phyloP scores from a whole-genome alignment of 805 yeast genomes.

The Yarrowia hollandica region DNA sequence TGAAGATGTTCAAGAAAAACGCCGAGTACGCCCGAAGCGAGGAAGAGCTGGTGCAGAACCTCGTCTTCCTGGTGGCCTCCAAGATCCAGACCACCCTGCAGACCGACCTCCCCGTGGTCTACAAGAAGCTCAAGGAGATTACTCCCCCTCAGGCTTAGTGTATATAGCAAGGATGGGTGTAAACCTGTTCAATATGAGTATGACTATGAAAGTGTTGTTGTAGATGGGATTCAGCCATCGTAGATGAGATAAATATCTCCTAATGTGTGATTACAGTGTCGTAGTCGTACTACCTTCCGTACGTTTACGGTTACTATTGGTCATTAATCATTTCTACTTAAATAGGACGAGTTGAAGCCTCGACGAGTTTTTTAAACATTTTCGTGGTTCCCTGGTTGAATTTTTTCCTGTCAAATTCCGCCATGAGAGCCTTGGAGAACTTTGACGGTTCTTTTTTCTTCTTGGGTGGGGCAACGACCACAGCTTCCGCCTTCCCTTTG shows the following conservation, averaged over 20 bases:
- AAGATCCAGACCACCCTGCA: constrained; percentile 76
- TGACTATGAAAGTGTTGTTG: neutral
- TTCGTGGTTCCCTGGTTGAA: constrained; percentile 18
- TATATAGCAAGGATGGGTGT: constrained; percentile 4
- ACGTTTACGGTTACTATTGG: too few species aligned
- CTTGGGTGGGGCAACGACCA: neutral
- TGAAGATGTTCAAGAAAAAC: constrained; percentile 76
- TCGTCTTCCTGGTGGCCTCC: constrained; percentile 81
- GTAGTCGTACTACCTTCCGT: too few species aligned
- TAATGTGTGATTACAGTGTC: too few species aligned
- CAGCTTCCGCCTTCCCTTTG: neutral
- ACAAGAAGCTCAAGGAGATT: constrained; percentile 30
- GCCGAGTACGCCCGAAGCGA: constrained; percentile 77
- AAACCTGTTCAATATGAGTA: neutral
- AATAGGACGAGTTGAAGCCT: constrained; percentile 3
- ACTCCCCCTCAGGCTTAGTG: constrained; percentile 26
- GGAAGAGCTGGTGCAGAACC: constrained; percentile 87
- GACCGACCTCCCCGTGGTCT: constrained; percentile 41
- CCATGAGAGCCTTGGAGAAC: constrained; percentile 1
- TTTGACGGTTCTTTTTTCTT: constrained; percentile 19
- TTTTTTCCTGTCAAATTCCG: constrained; percentile 13
- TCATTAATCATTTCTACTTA: neutral
- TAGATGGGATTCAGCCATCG: too few species aligned
- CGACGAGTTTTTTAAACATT: constrained; percentile 11
- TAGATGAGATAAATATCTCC: too few species aligned